These are phyloP conservation scores for Acanthamoeba sp. DNA, from an alignment of 208 protist species.

Conservation along the genomic window DNA sequence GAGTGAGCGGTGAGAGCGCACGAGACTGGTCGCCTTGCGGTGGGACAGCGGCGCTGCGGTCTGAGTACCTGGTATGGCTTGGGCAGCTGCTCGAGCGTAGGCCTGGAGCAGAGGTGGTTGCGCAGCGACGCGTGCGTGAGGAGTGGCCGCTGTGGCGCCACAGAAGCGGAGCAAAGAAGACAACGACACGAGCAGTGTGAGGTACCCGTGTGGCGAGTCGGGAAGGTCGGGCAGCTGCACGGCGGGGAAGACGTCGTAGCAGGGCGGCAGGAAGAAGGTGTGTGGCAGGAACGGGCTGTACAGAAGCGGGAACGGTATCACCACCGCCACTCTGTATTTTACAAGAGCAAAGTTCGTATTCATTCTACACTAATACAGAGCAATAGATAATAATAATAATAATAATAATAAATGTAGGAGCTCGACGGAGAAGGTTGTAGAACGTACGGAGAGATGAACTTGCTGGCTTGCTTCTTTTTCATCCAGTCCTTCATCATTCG, in stretches of 20 bases:
- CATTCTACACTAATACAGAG: too few relatives aligned
- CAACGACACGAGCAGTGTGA: not conserved
- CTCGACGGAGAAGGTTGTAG: too few relatives aligned
- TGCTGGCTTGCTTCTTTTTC: constrained; percentile 23
- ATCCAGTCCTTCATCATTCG: constrained; percentile 69
- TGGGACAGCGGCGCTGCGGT: too few relatives aligned
- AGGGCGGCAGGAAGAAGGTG: constrained; percentile 35
- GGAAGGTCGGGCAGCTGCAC: not conserved
- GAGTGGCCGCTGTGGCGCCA: too few relatives aligned
- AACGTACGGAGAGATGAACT: constrained; percentile 29
- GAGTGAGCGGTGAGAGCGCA: not conserved
- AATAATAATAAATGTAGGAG: too few relatives aligned
- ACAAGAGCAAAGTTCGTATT: not conserved
- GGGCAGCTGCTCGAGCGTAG: constrained; percentile 1
- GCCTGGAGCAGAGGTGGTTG: not conserved
- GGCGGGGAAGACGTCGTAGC: constrained; percentile 20
- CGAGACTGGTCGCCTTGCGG: too few relatives aligned
- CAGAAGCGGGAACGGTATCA: constrained; percentile 48
- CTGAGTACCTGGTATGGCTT: not conserved
- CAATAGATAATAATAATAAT: too few relatives aligned
- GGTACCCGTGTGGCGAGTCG: not conserved
- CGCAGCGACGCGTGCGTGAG: too few relatives aligned
- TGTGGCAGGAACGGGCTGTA: constrained; percentile 45
- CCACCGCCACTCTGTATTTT: constrained; percentile 11
- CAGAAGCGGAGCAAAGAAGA: too few relatives aligned